Evolutionary conservation across 441 rosid genomes (phyloP), one percentile per base, ranked within the genome.

Genomic region (Codiaeum variegatum): DNA sequence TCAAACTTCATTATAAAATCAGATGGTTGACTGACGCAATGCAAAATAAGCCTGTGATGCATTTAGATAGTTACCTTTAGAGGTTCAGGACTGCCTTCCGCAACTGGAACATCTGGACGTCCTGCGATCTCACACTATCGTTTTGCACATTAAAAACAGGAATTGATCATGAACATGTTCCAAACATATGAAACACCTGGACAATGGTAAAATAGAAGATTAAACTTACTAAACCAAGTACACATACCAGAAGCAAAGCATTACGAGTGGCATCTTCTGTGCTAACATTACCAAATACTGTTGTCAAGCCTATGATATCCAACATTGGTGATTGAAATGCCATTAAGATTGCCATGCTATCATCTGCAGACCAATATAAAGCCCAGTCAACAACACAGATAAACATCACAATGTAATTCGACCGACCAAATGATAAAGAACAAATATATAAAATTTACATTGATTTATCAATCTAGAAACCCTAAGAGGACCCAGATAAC

Each of bases 51-150:
- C 61, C 24, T 19, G 12, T 32, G 63, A 29, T 28, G 46, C 21
- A 40, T 54, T 13, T 49, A 67, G 69, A 78, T 42, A 81, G 60
- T 67, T 81, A 94, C 98, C 97, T 89, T 90, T 38, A 94, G 81
- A 55, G 98, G 98, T 60, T 83, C 95, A 0, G 81, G 72, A 72
- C 80, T 83, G 75, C 98, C 98, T 77, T 89, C 87, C 5, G 97
- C 97, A 11, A 94, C 98, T 13, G 97, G 97, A 77, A 92, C 51
- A 78, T 67, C 90, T 24, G 90, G 85, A 85, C 83, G 73, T 61
- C 97, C 98, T 80, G 92, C 95, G 7, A 94, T 88, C 90, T 92
- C 98, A 89, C 94, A 94, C 98, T 94, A 84, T 88, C 89, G 89
- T 81, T 89, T 90, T 83, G 82, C 82, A 87, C 76, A 81, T 73